Conservation (phyloP, 164 flowering plant species). For the Stephania japonica region DNA sequence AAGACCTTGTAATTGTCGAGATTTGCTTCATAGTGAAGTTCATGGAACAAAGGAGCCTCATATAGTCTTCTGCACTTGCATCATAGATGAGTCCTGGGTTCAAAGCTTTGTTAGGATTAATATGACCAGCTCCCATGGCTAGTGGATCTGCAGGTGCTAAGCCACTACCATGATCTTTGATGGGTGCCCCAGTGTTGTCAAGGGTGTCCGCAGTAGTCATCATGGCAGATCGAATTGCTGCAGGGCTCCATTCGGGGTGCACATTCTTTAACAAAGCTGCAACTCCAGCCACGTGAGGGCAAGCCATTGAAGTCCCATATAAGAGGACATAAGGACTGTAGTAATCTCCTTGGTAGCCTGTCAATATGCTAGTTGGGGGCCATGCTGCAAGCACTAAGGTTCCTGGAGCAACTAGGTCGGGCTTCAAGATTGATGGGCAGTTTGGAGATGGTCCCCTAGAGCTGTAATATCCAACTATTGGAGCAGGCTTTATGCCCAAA, state of each 20-base stretch:
- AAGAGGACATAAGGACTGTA: slow-evolving; percentile 29
- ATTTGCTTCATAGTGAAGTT: slow-evolving; percentile 39
- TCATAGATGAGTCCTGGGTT: slow-evolving; percentile 58
- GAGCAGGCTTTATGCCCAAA: slow-evolving; percentile 13
- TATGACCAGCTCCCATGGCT: slow-evolving; percentile 58
- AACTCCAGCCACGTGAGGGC: slow-evolving; percentile 53
- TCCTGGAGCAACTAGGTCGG: slow-evolving; percentile 44
- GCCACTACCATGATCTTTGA: slow-evolving; percentile 24
- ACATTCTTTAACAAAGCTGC: slow-evolving; percentile 41
- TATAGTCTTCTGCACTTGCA: slow-evolving; percentile 24
- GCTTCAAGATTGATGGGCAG: slow-evolving; percentile 11
- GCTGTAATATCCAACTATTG: slow-evolving; percentile 10
- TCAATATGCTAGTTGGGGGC: slow-evolving; percentile 23
- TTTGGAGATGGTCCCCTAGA: slow-evolving; percentile 15
- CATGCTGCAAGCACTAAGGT: slow-evolving; percentile 42
- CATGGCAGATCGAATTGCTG: slow-evolving; percentile 59
- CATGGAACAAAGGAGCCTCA: slow-evolving; percentile 41
- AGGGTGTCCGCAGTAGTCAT: slow-evolving; percentile 45
- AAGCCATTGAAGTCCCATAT: slow-evolving; percentile 64
- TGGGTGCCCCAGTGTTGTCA: slow-evolving; percentile 31
- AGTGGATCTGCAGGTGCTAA: slow-evolving; percentile 33
- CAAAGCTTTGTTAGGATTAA: slow-evolving; percentile 50
- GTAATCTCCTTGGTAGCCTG: background rate
- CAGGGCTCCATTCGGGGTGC: slow-evolving; percentile 67
- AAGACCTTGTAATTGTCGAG: slow-evolving; percentile 24